Conservation (phyloP, 1,284 basidiomycete species). For the Cerioporus squamosus region DNA sequence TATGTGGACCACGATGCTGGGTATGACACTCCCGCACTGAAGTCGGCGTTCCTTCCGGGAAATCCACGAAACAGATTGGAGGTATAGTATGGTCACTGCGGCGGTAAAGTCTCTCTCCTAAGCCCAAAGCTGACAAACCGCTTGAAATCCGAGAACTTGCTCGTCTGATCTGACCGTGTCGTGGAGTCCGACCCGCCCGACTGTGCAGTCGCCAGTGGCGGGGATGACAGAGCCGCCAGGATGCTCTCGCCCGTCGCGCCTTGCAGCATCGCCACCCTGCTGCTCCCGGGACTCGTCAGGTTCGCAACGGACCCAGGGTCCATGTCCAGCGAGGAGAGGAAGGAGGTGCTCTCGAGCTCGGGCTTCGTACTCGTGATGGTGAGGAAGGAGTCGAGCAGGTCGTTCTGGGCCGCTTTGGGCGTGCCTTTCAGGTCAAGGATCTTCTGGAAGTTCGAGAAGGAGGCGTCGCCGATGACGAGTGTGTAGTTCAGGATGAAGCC, state of each 20-base stretch:
- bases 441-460: constrained; percentile 98
- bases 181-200: constrained; percentile 51
- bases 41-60: too few relatives aligned
- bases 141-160: constrained; percentile 82
- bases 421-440: constrained; percentile 96
- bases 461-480: constrained; percentile 88
- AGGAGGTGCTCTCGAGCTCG: constrained; percentile 86
- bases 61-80: too few relatives aligned
- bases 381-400: constrained; percentile 89
- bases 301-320: constrained; percentile 64
- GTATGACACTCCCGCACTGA: too few relatives aligned
- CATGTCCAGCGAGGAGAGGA: constrained; percentile 94
- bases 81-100: constrained; percentile 32
- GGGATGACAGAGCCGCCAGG: constrained; percentile 61
- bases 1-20: too few relatives aligned
- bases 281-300: constrained; percentile 61
- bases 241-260: constrained; percentile 49
- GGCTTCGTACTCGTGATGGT: constrained; percentile 88
- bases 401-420: constrained; percentile 84
- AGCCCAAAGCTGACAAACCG: constrained; percentile 86
- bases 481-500: constrained; percentile 96
- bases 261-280: constrained; percentile 53
- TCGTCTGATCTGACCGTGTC: constrained; percentile 43
- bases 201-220: constrained; percentile 54
- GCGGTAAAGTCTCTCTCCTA: constrained; percentile 62